These are phyloP conservation scores for Nigrospora sphaerica DNA, from an alignment of 2,329 filamentous ascomycete species.

Conservation along the genomic window DNA sequence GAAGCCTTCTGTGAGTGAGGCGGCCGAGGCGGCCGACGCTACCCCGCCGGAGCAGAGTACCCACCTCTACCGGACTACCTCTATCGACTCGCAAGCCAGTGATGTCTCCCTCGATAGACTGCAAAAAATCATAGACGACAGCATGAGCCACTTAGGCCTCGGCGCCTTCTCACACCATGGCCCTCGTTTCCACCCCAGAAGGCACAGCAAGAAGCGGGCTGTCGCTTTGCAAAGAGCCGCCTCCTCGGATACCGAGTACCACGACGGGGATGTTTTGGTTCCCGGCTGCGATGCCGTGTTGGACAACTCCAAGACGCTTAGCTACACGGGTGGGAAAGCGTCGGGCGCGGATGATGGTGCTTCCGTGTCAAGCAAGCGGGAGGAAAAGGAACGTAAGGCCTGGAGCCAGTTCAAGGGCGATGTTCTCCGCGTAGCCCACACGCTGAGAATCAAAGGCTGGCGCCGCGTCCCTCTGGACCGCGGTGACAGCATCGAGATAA, in stretches of 20 bases:
- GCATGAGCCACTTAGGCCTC: conserved; percentile 47
- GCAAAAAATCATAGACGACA: conserved; percentile 71
- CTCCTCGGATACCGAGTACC: conserved; percentile 80
- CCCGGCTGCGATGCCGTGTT: conserved; percentile 78
- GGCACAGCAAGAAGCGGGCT: conserved; percentile 27
- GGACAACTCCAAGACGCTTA: conserved; percentile 85
- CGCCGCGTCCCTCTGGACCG: conserved; percentile 68
- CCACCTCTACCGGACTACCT: conserved; percentile 35
- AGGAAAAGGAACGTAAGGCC: conserved; percentile 63
- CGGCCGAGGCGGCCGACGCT: conserved; percentile 4
- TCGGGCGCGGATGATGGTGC: conserved; percentile 31
- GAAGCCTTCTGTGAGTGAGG: conserved; percentile 11
- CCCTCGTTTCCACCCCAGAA: conserved; percentile 34
- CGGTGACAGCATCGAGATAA: conserved; percentile 61
- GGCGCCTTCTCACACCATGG: conserved; percentile 34
- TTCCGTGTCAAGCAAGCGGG: conserved; percentile 34
- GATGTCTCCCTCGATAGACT: conserved; percentile 71
- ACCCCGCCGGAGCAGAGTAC: conserved; percentile 5
- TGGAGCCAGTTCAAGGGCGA: conserved; percentile 90
- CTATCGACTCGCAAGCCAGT: conserved; percentile 59
- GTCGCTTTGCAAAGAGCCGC: conserved; percentile 37
- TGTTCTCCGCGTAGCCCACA: conserved; percentile 83
- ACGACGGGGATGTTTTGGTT: conserved; percentile 74
- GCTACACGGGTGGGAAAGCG: conserved; percentile 55
- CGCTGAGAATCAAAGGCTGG: conserved; percentile 86